Evolutionary conservation across 352 stramenopile genomes (phyloP).

Genomic region (Globisporangium megalacanthum): DNA sequence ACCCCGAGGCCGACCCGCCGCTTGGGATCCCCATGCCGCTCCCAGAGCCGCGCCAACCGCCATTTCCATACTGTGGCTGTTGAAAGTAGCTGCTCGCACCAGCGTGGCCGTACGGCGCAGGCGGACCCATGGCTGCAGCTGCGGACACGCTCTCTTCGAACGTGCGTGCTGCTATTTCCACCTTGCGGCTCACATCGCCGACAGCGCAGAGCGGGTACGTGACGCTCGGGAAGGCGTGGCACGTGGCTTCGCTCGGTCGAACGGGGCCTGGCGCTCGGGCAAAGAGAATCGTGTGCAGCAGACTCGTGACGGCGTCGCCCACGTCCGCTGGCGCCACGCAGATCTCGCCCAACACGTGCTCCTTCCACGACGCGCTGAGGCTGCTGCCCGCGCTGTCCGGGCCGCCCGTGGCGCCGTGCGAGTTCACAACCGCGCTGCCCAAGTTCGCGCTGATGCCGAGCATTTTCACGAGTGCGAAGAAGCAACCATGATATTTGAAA

Average conservation of each 20-base stretch:
- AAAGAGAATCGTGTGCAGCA: conserved; percentile 82
- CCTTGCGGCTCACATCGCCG: conserved; percentile 72
- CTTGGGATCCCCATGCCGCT: conserved; percentile 14
- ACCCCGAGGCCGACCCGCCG: conserved; percentile 22
- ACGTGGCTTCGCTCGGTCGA: conserved; percentile 67
- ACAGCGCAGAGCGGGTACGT: conserved; percentile 76
- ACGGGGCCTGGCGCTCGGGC: conserved; percentile 66
- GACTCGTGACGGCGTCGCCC: conserved; percentile 54
- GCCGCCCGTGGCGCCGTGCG: conserved; percentile 2
- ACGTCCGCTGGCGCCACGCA: conserved; percentile 48
- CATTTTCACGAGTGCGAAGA: background rate
- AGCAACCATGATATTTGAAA: too few species aligned
- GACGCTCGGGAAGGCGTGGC: conserved; percentile 65
- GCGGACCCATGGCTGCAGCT: conserved; percentile 7
- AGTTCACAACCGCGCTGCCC: conserved; percentile 9
- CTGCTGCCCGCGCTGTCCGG: background rate
- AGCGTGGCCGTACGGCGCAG: conserved; percentile 11
- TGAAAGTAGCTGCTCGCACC: conserved; percentile 11
- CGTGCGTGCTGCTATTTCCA: conserved; percentile 55
- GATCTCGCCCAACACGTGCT: conserved; percentile 65
- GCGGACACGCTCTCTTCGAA: conserved; percentile 53
- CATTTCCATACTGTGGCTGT: conserved; percentile 23
- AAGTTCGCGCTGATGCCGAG: conserved; percentile 13
- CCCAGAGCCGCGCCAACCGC: conserved; percentile 17
- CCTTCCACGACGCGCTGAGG: conserved; percentile 28